phyloP scores from a whole-genome alignment of 148 eudicot genomes.

The Vaccinium vitisidaea region DNA sequence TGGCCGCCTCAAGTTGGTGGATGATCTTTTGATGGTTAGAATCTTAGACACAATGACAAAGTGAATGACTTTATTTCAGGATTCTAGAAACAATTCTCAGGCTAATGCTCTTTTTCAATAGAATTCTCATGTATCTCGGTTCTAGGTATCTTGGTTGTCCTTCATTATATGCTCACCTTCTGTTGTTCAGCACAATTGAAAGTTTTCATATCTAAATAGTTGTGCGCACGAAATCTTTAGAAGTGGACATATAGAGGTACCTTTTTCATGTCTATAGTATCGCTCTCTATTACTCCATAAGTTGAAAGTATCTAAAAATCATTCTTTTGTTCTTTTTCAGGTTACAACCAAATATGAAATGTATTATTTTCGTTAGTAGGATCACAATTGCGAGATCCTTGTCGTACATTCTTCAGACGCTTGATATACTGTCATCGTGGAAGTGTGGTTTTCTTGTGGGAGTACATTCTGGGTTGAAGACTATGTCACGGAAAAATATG shows the following conservation, averaged over 20 bases:
- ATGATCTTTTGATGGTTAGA: background rate
- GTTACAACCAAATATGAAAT: constrained; percentile 81
- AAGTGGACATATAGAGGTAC: background rate
- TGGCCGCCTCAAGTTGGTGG: background rate
- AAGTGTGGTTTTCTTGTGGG: constrained; percentile 73
- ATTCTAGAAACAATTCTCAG: background rate
- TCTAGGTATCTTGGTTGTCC: background rate
- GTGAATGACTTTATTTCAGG: background rate
- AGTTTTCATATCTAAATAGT: background rate
- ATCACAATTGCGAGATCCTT: constrained; percentile 83
- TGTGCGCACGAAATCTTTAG: background rate
- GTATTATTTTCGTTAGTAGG: constrained; percentile 90
- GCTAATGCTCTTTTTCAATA: constrained; percentile 7
- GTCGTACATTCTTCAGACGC: constrained; percentile 52
- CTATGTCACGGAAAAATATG: constrained; percentile 69
- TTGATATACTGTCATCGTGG: constrained; percentile 70
- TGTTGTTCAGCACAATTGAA: background rate
- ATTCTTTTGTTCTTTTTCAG: constrained; percentile 37
- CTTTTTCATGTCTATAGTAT: background rate
- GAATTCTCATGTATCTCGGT: background rate
- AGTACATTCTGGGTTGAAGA: constrained; percentile 71
- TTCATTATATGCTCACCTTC: background rate
- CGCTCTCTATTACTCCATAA: background rate
- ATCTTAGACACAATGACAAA: background rate
- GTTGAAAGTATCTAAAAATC: constrained; percentile 8